Conservation (phyloP, 495 filamentous ascomycete species). For the Tuber aestivum region DNA sequence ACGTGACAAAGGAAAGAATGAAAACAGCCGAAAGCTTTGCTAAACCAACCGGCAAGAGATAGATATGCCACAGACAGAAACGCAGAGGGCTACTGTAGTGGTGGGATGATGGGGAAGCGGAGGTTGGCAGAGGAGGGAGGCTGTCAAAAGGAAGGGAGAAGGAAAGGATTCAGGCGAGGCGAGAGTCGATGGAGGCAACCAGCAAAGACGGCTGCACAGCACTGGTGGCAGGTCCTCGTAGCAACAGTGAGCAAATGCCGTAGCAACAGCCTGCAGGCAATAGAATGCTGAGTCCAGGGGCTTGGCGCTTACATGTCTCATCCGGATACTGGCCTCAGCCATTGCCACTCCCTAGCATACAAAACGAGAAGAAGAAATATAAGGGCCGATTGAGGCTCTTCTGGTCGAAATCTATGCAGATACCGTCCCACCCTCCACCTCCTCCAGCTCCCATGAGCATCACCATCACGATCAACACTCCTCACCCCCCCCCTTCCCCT, state of each 20-base stretch:
- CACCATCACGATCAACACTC: not conserved
- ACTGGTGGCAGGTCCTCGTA: not conserved
- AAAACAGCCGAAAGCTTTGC: not conserved
- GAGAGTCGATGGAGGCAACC: not conserved
- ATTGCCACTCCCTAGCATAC: not conserved
- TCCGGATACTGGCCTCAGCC: not conserved
- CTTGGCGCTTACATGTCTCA: not conserved
- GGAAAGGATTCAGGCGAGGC: not conserved
- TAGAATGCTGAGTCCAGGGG: not conserved
- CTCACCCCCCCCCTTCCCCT: not conserved
- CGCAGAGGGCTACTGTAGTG: not conserved
- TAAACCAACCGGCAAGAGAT: not conserved
- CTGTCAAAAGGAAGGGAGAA: not conserved
- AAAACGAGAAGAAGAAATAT: not conserved
- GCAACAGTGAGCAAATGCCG: not conserved
- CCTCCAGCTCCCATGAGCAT: not conserved
- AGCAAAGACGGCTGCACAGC: not conserved
- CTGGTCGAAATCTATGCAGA: not conserved
- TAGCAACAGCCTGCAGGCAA: not conserved
- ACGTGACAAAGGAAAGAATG: constrained; percentile 3
- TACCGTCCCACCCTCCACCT: not conserved
- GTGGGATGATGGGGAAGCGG: not conserved
- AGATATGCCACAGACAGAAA: constrained; percentile 1
- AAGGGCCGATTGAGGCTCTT: not conserved
- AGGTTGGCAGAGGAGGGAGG: not conserved